Base-by-base conservation (phyloP, 768 basidiomycete genomes). In the Chlorophyllum brunneum region DNA sequence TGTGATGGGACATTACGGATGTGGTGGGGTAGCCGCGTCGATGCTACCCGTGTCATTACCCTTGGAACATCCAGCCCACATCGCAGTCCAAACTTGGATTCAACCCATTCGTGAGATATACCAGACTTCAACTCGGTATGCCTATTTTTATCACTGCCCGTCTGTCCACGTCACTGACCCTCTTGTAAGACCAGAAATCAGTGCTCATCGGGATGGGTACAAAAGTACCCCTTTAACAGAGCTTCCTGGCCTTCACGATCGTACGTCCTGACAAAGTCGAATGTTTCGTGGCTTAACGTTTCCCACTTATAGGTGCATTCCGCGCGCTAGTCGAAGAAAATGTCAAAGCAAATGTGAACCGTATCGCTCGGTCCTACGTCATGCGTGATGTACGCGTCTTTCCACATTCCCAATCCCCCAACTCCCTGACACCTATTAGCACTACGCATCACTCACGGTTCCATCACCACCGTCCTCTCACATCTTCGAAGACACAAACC, bases 321-420 rank as follows among this genome's bases (percentile, higher is more conserved):
- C 67, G 73, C 29, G 74, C 73, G 0, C 67, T 76, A 4, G 70
- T 76, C 2, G 74, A 76, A 51, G 73, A 75, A 51, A 74, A 75
- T 33, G 70, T 74, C 10, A 74, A 65, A 45, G 63, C 60, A 1
- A 64, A 59, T 15, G 69, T 69, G 7, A 46, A 49, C 15, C 63
- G 66, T 34, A 63, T 72, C 36, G 64, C 64, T 1, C 49, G 53
- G 6, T 58, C 61, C 51, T 57, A 51, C 11, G 63, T 70, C 27
- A 63, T 72, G n/a, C 52, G 61, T 7, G 63, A 68, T 31, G 68
- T 69, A 48, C 4, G 63, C 5, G 10, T 16, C 18, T 27, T 11
- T 41, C 30, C 30, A 4, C 20, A 5, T 29, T 18, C 11, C n/a
- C 31, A 16, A 5, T 15, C 29, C 20, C 8, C 23, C 15, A 10